Base-by-base conservation (phyloP, 495 filamentous ascomycete species). In the Diplogelasinospora grovesii region DNA sequence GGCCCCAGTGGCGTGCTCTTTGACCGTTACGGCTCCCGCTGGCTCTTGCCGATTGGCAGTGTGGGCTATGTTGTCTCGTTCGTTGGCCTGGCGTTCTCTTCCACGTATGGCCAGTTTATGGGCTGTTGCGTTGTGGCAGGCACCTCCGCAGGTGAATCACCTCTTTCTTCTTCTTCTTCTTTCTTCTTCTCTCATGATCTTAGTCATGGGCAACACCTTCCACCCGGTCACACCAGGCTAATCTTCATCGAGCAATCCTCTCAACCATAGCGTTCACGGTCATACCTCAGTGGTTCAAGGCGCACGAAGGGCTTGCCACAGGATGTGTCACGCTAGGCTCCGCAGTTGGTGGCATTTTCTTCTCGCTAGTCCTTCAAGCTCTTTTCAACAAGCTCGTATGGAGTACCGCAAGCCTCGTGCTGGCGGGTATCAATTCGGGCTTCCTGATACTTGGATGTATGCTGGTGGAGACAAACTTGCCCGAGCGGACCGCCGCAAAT, bases 261-360 rank as follows among this genome's bases (percentile, higher is more conserved):
- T 53, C 58, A n/a, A 57, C 53, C 0, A 18, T 57, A 6, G 59
- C 56, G 1, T 55, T 55, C 40, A 44, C 36, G 8, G 31, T 55
- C 3, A 36, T 53, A 4, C 47, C 45, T 45, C 56, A 57, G 18
- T 62, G 59, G 59, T 62, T 60, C 44, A 38, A 29, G 13, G 15
- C 11, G 1, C 21, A 24, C 15, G 40, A 50, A 16, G 45, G 46
- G 1, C 9, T 57, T 19, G 56, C 56, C 0, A 55, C 45, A 7
- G 59, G 56, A 4, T 53, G 44, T 27, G 51, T 60, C 30, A 49
- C 50, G 8, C 16, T 55, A 15, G 56, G 59, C 1, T 43, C 56
- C 8, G 53, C 59, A 1, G 25, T 60, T 10, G 59, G 56, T 15
- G 59, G 56, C 5, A 51, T 62, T 16, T 44, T 59, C 33, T 59